Base-by-base conservation (phyloP, 805 yeast genomes). In the Schwanniomyces occidentalis region DNA sequence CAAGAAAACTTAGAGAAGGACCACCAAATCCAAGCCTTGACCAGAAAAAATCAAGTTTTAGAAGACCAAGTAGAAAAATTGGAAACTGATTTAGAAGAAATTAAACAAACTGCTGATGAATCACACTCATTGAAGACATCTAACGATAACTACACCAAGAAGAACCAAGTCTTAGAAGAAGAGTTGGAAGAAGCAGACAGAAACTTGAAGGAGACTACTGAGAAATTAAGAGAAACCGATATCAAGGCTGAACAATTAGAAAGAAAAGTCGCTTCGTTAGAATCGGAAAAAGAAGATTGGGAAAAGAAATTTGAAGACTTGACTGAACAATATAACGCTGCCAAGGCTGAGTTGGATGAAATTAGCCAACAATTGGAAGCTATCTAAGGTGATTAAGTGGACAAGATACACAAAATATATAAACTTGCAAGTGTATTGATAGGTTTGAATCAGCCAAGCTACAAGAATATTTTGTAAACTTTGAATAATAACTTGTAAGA, bases 201-300 rank as follows among this genome's bases (percentile, higher is more conserved):
- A 62, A 85, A 86, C 73, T 76, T 89, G 75, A 85, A 88, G 70
- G 95, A 86, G 66, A 85, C 96, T 48, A 88, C 95, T 45, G 88
- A 84, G 58, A 90, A 89, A 72, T 77, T 91, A 64, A 87, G 96
- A 68, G 95, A 88, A 62, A 81, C 95, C 39, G 99, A 93, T 60
- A 80, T 93, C 71, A 88, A 88, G 73, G 91, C 93, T 49, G 99
- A 93, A 71, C 95, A 88, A 66, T 77, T 88, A 65, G 96, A 89
- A 71, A 86, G 95, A 72, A 88, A 85, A 71, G 95, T 91, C 40
- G 76, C 87, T 41, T 86, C 95, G 23, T 76, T 90, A 59, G 98
- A 91, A 72, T 71, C 82, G 49, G 98, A 93, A 73, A 88, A 86
- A 69, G 93, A 87, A 51, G 85, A 82, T 45, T 76, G 85, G 78